A percentile compares a stretch with the other conserved stretches of the same genome.
Evolutionary conservation across 2,329 filamentous ascomycete species (phyloP).

Genomic region (Fusarium tuaranense): DNA sequence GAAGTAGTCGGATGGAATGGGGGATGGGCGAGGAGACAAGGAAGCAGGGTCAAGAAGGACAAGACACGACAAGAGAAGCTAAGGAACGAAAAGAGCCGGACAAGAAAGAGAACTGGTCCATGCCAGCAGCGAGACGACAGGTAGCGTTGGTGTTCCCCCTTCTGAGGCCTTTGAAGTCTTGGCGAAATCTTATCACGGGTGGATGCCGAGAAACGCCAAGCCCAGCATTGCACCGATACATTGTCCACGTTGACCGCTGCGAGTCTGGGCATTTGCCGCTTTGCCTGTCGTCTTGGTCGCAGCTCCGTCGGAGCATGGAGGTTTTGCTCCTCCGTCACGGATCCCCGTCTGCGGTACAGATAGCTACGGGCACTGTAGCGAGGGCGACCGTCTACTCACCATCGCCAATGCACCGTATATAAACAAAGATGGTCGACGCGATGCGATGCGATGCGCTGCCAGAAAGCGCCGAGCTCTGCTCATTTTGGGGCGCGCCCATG

Average conservation of each 20-base stretch:
- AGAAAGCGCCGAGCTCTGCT: neutral
- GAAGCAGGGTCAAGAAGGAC: constrained; percentile 30
- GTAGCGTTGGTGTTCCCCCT: constrained; percentile 45
- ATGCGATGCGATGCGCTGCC: neutral
- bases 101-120: constrained; percentile 37
- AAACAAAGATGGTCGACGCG: constrained; percentile 17
- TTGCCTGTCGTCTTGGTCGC: constrained; percentile 14
- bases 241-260: constrained; percentile 45
- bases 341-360: neutral
- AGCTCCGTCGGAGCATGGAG: neutral
- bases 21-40: constrained; percentile 28
- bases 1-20: constrained; percentile 13
- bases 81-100: constrained; percentile 32
- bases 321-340: neutral
- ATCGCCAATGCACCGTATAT: neutral
- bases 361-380: constrained; percentile 12
- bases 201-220: constrained; percentile 49
- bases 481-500: constrained; percentile 22
- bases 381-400: constrained; percentile 13
- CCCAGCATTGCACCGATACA: constrained; percentile 43
- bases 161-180: constrained; percentile 47
- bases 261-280: constrained; percentile 39
- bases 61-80: constrained; percentile 19
- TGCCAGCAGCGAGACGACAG: constrained; percentile 35
- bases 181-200: constrained; percentile 49